A percentile compares a stretch with the other conserved stretches of the same genome.
Evolutionary conservation across 176 grass and related monocot genomes (phyloP).

Genomic region (Hsuehochloa calcarea): DNA sequence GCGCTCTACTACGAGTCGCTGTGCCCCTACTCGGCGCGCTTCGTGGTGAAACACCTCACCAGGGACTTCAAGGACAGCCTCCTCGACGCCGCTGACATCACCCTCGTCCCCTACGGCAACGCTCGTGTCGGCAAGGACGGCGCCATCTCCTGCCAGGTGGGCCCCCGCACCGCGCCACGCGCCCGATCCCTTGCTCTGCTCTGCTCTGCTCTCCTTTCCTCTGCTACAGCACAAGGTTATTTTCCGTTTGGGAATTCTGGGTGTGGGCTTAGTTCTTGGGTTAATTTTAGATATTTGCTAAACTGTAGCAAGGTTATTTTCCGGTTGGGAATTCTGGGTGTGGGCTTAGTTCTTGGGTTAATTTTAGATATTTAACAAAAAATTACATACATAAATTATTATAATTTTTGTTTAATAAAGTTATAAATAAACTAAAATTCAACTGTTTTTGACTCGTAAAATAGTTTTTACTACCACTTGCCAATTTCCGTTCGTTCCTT

Average conservation of each 20-base stretch:
- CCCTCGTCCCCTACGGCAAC: constrained; percentile 56
- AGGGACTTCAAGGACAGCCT: constrained; percentile 45
- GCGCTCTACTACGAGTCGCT: constrained; percentile 58
- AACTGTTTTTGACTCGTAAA: too few relatives aligned
- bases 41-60: constrained; percentile 46
- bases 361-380: too few relatives aligned
- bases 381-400: too few relatives aligned
- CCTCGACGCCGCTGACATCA: constrained; percentile 21
- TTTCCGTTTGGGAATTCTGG: background rate
- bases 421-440: too few relatives aligned
- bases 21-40: constrained; percentile 46
- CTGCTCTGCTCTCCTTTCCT: background rate
- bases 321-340: too few relatives aligned
- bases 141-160: constrained; percentile 50
- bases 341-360: too few relatives aligned
- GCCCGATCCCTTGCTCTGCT: background rate
- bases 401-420: too few relatives aligned
- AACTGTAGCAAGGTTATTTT: too few relatives aligned
- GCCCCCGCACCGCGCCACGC: background rate
- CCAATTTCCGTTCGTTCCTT: background rate
- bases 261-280: background rate
- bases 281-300: too few relatives aligned
- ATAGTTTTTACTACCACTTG: background rate
- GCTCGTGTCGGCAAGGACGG: constrained; percentile 18
- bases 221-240: background rate